Conservation (phyloP, 2,329 filamentous ascomycete species). For the Fusarium buxicola region DNA sequence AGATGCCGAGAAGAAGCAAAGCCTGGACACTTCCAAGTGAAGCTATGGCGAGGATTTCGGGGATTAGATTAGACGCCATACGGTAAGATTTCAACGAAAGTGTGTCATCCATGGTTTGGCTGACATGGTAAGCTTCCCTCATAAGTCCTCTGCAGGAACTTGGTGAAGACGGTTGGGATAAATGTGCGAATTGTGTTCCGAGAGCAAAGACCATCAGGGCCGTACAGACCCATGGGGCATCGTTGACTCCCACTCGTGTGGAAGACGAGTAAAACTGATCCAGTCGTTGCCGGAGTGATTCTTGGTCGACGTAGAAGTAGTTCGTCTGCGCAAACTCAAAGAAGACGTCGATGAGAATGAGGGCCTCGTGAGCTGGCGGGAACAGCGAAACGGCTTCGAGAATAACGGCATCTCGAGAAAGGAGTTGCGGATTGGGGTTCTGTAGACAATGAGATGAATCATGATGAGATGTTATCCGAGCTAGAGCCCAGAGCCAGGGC, state of each 20-base stretch:
- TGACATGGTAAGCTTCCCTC: slow-evolving; percentile 23
- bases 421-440: slow-evolving; percentile 6
- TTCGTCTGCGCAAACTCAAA: slow-evolving; percentile 42
- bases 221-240: slow-evolving; percentile 38
- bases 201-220: slow-evolving; percentile 41
- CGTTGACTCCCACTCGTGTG: background rate
- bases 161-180: slow-evolving; percentile 9
- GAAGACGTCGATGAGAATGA: slow-evolving; percentile 35
- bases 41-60: slow-evolving; percentile 30
- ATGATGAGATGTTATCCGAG: background rate
- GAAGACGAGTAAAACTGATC: slow-evolving; percentile 30
- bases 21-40: slow-evolving; percentile 38
- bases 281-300: slow-evolving; percentile 25
- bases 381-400: slow-evolving; percentile 33
- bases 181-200: slow-evolving; percentile 37
- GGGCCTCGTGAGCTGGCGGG: slow-evolving; percentile 24
- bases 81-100: slow-evolving; percentile 30
- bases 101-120: slow-evolving; percentile 29
- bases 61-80: slow-evolving; percentile 22
- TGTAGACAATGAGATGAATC: background rate
- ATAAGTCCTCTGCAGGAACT: background rate
- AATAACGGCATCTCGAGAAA: slow-evolving; percentile 21
- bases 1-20: slow-evolving; percentile 37
- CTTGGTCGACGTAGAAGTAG: slow-evolving; percentile 42
- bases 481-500: background rate